Percentiles rank a stretch among this genome's conserved stretches.
Conservation (phyloP, 306 rosid genomes). For the Mucuna pruriens region DNA sequence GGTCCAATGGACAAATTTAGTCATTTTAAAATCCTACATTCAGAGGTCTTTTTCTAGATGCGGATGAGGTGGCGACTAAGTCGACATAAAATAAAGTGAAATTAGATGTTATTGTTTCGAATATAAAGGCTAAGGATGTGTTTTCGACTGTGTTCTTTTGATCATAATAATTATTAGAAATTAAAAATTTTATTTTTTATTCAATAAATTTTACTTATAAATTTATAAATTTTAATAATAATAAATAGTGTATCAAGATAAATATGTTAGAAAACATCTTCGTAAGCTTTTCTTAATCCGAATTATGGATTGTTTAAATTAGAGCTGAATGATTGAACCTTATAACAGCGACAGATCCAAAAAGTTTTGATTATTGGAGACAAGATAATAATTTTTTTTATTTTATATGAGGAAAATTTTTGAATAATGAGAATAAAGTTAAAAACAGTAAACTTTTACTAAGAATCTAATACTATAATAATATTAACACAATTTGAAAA, state of each 20-base stretch:
- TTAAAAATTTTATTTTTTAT: too few relatives aligned
- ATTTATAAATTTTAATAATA: too few relatives aligned
- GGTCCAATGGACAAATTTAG: neutral
- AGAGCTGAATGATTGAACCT: neutral
- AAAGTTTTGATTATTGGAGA: neutral
- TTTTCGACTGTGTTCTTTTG: too few relatives aligned
- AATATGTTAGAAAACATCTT: too few relatives aligned
- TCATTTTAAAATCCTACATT: neutral
- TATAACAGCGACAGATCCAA: neutral
- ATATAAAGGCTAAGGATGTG: too few relatives aligned
- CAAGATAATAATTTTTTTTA: neutral
- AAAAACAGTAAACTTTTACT: neutral
- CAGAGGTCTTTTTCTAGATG: neutral
- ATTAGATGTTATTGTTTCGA: neutral
- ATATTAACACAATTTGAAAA: neutral
- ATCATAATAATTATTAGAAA: too few relatives aligned
- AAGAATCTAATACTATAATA: neutral
- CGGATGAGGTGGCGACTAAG: neutral
- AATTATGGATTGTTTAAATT: neutral
- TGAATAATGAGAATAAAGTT: neutral
- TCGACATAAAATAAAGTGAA: neutral
- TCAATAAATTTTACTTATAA: too few relatives aligned
- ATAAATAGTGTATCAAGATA: too few relatives aligned
- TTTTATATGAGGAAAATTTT: neutral
- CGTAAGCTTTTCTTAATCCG: too few relatives aligned